Evolutionary conservation across 805 yeast genomes (phyloP).

Genomic region (Candida vartiovaarae): DNA sequence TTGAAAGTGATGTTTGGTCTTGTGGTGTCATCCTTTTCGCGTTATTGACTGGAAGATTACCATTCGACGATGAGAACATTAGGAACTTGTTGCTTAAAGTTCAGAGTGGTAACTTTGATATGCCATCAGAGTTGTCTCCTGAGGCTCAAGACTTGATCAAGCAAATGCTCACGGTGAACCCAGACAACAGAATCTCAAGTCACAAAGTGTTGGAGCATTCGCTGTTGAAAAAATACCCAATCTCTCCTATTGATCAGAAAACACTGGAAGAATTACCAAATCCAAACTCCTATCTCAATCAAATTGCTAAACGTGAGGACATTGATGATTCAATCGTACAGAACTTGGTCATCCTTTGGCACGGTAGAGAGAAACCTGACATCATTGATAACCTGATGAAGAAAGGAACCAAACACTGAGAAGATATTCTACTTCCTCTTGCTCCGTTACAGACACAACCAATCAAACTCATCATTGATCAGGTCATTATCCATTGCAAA

Average conservation of each 20-base stretch:
- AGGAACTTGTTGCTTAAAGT: slow-evolving; percentile 82
- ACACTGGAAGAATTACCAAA: slow-evolving; percentile 26
- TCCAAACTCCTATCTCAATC: slow-evolving; percentile 22
- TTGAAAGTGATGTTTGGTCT: slow-evolving; percentile 97
- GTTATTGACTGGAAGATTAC: slow-evolving; percentile 86
- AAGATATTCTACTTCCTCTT: slow-evolving; percentile 74
- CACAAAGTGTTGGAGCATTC: slow-evolving; percentile 77
- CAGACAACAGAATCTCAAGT: slow-evolving; percentile 71
- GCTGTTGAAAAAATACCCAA: slow-evolving; percentile 58
- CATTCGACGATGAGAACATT: slow-evolving; percentile 95
- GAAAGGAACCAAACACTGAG: slow-evolving; percentile 58
- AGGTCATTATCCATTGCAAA: slow-evolving; percentile 26
- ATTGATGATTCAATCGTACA: slow-evolving; percentile 70
- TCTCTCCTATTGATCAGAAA: slow-evolving; percentile 17
- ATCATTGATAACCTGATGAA: slow-evolving; percentile 50
- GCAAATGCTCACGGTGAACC: slow-evolving; percentile 77
- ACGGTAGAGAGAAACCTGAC: slow-evolving; percentile 57
- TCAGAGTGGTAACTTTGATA: slow-evolving; percentile 78
- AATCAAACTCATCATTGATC: slow-evolving; percentile 27
- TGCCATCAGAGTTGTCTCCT: slow-evolving; percentile 70
- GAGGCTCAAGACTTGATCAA: slow-evolving; percentile 86
- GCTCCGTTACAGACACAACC: slow-evolving; percentile 70
- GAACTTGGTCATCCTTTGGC: slow-evolving; percentile 74
- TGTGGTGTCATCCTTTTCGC: slow-evolving; percentile 96
- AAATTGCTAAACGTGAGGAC: slow-evolving; percentile 30